Evolutionary conservation across 2,329 filamentous ascomycete genomes (phyloP).

Genomic region (Apiospora saccharicola): DNA sequence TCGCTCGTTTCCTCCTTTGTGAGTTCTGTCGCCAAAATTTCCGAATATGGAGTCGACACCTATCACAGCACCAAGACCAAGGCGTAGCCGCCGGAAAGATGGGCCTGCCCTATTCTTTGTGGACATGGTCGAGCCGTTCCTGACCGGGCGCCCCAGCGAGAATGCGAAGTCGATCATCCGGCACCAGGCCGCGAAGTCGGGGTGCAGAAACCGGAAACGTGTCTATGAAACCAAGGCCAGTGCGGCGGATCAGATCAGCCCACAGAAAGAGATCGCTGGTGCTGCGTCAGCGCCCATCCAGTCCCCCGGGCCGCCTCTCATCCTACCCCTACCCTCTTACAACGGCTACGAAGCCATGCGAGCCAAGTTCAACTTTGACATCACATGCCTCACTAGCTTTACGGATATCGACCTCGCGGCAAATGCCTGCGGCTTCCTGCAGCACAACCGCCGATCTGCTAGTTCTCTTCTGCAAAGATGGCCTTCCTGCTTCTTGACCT

Average conservation of each 20-base stretch:
- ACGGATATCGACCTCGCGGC: background rate
- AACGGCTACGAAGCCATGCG: conserved; percentile 15
- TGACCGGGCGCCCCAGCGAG: too few species aligned
- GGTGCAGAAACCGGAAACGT: background rate
- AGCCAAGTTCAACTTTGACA: background rate
- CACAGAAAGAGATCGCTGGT: background rate
- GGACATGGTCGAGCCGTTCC: background rate
- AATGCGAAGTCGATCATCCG: background rate
- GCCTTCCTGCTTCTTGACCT: background rate
- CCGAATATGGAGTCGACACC: background rate
- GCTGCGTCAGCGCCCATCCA: background rate
- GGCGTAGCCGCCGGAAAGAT: conserved; percentile 11
- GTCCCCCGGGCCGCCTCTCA: background rate
- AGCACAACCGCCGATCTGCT: background rate
- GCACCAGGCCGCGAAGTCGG: conserved; percentile 5
- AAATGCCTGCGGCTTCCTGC: background rate
- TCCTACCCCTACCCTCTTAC: background rate
- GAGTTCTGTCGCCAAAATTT: background rate
- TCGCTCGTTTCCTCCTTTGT: background rate
- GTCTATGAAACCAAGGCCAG: background rate
- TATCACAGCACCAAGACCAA: background rate
- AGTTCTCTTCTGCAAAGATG: background rate
- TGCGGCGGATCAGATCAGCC: background rate
- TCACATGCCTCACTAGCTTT: conserved; percentile 3
- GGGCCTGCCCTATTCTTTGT: background rate